Base-by-base conservation (phyloP, 2,329 filamentous ascomycete species). In the Phaeosphaeriaceae sp. region DNA sequence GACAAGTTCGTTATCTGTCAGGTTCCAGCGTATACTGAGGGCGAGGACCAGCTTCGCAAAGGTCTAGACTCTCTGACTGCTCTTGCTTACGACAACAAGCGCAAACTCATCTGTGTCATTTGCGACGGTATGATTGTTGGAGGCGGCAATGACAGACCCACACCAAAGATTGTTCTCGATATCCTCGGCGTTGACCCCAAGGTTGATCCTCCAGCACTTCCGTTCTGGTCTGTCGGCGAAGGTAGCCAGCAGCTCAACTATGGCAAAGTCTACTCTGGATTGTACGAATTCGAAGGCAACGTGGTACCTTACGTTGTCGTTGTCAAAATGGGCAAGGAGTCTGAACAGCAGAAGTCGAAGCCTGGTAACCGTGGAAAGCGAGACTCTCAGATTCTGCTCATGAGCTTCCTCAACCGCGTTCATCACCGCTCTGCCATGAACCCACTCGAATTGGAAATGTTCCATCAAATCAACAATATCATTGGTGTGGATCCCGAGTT, bases 1-100 rank as follows among this genome's bases (percentile, higher is more conserved):
- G 95, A 99, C 79, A 99, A 98, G 76, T 99, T 99, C 70, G 93
- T 99, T 69, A 98, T 99, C 66, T 98, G 95, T 79, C 93, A 97
- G 78, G 93, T 99, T 31, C 95, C 95, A 10, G 95, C 95, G 5
- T 99, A 99, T 74, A 99, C 95, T 0, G 95, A 99, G 82, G 95
- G 93, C 69, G 95, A 99, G 82, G 95, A 99, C 70, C 94, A 93
- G 3, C 83, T 99, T 9, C 86, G 95, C 54, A 96, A 97, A 74
- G 94, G 93, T 52, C 84, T 99, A 2, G 95, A 99, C 76, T 98
- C 95, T 1, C 85, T 98, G 58, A 97, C 95, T 17, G 92, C 93
- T 13, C 85, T 99, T 17, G 90, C 96, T 67, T 99, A 99, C 70
- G 95, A 99, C 80, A 97, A 99, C 80, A 99, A 99, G 83, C 86